Percentiles rank a stretch among this genome's conserved stretches.
phyloP scores from a whole-genome alignment of 768 basidiomycete genomes.

The Jaapia argillacea region DNA sequence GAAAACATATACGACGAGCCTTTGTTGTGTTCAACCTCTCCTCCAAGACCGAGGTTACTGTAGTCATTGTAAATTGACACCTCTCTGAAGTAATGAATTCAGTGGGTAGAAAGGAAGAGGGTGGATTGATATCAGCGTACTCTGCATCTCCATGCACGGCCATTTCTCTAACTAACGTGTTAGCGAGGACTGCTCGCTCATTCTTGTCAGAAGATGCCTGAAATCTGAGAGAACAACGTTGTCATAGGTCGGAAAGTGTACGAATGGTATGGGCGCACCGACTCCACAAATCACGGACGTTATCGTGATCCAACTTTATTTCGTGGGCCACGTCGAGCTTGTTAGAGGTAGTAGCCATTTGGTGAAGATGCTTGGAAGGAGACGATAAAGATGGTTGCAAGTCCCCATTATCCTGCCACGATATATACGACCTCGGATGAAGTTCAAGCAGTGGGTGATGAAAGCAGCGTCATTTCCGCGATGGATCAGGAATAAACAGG shows the following conservation, averaged over 20 bases:
- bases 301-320: conserved; percentile 16
- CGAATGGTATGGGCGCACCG: not conserved
- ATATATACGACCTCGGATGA: too few species aligned
- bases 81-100: too few species aligned
- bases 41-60: conserved; percentile 7
- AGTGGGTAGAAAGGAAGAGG: too few species aligned
- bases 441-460: too few species aligned
- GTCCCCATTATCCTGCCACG: too few species aligned
- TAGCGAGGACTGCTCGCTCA: conserved; percentile 5
- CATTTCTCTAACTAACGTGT: conserved; percentile 9
- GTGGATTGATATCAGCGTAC: too few species aligned
- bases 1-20: too few species aligned
- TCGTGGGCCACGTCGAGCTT: conserved; percentile 10
- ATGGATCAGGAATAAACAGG: too few species aligned
- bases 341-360: too few species aligned
- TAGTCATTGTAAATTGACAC: conserved; percentile 13
- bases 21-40: conserved; percentile 11
- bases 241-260: not conserved
- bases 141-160: conserved; percentile 8
- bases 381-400: too few species aligned
- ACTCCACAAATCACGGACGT: conserved; percentile 10
- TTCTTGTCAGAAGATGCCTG: conserved; percentile 1
- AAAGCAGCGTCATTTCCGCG: too few species aligned
- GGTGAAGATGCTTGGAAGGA: too few species aligned
- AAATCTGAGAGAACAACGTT: not conserved